A percentile compares a stretch with the other conserved stretches of the same genome.
Evolutionary conservation across 805 yeast genomes (phyloP).

Genomic region (Suhomyces emberorum): DNA sequence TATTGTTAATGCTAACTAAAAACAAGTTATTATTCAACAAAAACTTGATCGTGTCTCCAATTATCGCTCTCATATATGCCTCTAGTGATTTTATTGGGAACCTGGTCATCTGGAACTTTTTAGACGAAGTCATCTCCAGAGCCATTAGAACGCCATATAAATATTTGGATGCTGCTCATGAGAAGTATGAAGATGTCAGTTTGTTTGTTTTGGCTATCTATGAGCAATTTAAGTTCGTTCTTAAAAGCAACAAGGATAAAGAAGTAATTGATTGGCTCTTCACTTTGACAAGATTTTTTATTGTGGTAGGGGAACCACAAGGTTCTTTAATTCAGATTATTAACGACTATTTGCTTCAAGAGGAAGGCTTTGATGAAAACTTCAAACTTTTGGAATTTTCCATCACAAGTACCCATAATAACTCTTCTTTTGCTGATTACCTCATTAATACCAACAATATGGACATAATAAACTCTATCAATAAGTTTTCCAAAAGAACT

Average conservation of each 20-base stretch:
- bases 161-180: conserved; percentile 59
- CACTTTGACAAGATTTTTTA: conserved; percentile 44
- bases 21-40: conserved; percentile 55
- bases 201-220: conserved; percentile 35
- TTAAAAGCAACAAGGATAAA: conserved; percentile 20
- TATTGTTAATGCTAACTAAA: conserved; percentile 47
- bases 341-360: conserved; percentile 7
- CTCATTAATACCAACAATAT: conserved; percentile 10
- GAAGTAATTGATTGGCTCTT: conserved; percentile 44
- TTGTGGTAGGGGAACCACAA: conserved; percentile 59
- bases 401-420: background rate
- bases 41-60: conserved; percentile 51
- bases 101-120: conserved; percentile 44
- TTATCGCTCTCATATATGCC: conserved; percentile 52
- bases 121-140: conserved; percentile 77
- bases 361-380: conserved; percentile 4
- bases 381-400: conserved; percentile 8
- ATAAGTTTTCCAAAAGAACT: conserved; percentile 21
- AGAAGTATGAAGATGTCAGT: conserved; percentile 27
- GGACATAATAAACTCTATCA: conserved; percentile 2
- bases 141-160: conserved; percentile 76
- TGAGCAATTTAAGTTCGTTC: conserved; percentile 68
- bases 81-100: conserved; percentile 19
- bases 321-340: conserved; percentile 17
- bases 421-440: conserved; percentile 12